These are phyloP conservation scores for Hypoxylon sp. DNA, from an alignment of 2,329 filamentous ascomycete genomes.

Conservation along the genomic window DNA sequence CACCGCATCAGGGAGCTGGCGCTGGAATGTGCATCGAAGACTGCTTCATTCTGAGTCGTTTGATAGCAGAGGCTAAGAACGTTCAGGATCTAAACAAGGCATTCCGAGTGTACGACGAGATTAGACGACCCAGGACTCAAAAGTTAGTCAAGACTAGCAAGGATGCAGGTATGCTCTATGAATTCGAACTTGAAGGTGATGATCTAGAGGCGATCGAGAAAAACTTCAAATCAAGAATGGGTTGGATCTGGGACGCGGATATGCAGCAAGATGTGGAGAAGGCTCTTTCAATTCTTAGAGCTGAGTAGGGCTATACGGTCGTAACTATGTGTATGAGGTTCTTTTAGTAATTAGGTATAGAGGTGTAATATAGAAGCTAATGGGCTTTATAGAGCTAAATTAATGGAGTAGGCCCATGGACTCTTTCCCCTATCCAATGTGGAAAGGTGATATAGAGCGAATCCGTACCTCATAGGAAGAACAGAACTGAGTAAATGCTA, in stretches of 20 bases:
- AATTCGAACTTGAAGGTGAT: conserved; percentile 58
- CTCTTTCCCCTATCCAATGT: neutral
- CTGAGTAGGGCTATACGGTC: neutral
- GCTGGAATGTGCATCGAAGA: conserved; percentile 72
- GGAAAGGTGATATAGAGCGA: too few species aligned
- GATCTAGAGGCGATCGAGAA: conserved; percentile 57
- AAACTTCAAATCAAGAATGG: conserved; percentile 54
- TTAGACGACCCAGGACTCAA: conserved; percentile 64
- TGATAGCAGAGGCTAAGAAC: conserved; percentile 60
- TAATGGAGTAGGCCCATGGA: neutral
- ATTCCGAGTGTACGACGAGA: conserved; percentile 66
- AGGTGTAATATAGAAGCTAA: neutral
- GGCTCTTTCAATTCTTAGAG: conserved; percentile 56
- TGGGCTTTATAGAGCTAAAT: neutral
- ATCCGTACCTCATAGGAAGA: neutral
- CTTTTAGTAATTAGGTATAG: neutral
- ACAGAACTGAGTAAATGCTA: neutral
- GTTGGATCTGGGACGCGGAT: conserved; percentile 58
- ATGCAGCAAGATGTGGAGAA: conserved; percentile 55
- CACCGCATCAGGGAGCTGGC: conserved; percentile 72
- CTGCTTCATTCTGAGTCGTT: conserved; percentile 54
- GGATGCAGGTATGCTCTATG: conserved; percentile 61
- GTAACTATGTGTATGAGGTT: too few species aligned
- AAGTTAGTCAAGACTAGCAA: conserved; percentile 66
- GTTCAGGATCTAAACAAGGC: conserved; percentile 58